phyloP scores from a whole-genome alignment of 2,329 filamentous ascomycete genomes.

The Chalaropsis thielavioides region DNA sequence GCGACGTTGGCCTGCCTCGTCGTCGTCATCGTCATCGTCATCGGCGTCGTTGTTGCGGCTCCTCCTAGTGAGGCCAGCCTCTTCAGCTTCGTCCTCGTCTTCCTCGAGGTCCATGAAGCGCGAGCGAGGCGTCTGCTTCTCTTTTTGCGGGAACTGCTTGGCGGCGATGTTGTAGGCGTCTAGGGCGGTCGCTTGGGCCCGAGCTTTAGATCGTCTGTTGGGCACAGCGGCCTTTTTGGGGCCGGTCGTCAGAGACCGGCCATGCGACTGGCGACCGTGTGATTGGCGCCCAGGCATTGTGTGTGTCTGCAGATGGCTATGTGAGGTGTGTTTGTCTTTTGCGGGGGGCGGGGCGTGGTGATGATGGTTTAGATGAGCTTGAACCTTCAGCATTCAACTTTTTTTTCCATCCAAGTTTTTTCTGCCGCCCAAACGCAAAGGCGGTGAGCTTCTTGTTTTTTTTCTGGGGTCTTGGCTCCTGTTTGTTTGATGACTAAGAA shows the following conservation, averaged over 20 bases:
- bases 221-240: constrained; percentile 10
- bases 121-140: constrained; percentile 35
- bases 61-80: constrained; percentile 24
- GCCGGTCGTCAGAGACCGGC: constrained; percentile 26
- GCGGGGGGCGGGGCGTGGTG: neutral
- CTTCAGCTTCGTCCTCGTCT: constrained; percentile 20
- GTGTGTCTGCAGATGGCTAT: constrained; percentile 16
- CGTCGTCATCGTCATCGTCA: constrained; percentile 36
- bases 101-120: constrained; percentile 36
- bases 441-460: constrained; percentile 18
- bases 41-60: constrained; percentile 32
- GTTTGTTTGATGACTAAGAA: constrained; percentile 2
- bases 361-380: neutral
- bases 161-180: constrained; percentile 45
- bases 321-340: neutral
- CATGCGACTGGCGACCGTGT: constrained; percentile 39
- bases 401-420: constrained; percentile 17
- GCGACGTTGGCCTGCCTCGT: constrained; percentile 33
- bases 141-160: constrained; percentile 35
- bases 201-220: constrained; percentile 34
- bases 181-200: constrained; percentile 36
- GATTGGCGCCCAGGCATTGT: constrained; percentile 45
- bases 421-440: constrained; percentile 18
- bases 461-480: constrained; percentile 10
- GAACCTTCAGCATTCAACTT: neutral